Base-by-base conservation (phyloP, 306 rosid genomes). In the Vigna trinervia region DNA sequence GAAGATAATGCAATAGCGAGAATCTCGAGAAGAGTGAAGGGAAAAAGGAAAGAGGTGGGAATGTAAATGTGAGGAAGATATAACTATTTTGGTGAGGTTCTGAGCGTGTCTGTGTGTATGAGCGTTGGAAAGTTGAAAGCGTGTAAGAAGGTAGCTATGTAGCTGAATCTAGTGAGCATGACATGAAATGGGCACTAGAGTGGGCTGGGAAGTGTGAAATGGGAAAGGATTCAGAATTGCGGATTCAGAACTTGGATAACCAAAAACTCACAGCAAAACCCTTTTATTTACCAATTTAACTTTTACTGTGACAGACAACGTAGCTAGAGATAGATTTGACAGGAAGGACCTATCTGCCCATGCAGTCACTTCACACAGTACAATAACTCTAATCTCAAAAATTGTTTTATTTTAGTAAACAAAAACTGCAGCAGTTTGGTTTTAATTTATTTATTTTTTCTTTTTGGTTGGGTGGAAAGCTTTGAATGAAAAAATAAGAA, bases 341-440 rank as follows among this genome's bases (percentile, higher is more conserved):
- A 83, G 80, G 86, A 84, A 85, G 87, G 89, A 74, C 90, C 63
- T 77, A 79, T 88, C 92, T 88, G 88, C 84, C 84, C 90, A 85
- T 81, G 84, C 86, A 73, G 93, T 93, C 94, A 89, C 87, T 81
- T 90, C 96, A 74, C 65, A 84, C 91, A 75, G 92, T 84, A 83
- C 89, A 58, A 28, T 76, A 30, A n/a, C 46, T 4, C 30, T 66
- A 48, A 48, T 63, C 75, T 75, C 60, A 61, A 84, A 34, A 78
- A 8, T 41, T 41, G 12, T 41, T 9, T 41, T 41, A 9, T 8
- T 41, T 41, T 41, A 41, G 3, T 45, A 45, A 45, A 43, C 2
- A 43, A 43, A 43, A 9, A 43, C 0, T 43, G 4, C 12, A 8
- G 3, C 46, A 41, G 12, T 41, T 9, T 8, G 12, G 12, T 10